Percentiles rank a stretch among this genome's conserved stretches.
Evolutionary conservation across 371 early-diverging fungal species (phyloP).

Genomic region (Choanephora cucurbitarum): DNA sequence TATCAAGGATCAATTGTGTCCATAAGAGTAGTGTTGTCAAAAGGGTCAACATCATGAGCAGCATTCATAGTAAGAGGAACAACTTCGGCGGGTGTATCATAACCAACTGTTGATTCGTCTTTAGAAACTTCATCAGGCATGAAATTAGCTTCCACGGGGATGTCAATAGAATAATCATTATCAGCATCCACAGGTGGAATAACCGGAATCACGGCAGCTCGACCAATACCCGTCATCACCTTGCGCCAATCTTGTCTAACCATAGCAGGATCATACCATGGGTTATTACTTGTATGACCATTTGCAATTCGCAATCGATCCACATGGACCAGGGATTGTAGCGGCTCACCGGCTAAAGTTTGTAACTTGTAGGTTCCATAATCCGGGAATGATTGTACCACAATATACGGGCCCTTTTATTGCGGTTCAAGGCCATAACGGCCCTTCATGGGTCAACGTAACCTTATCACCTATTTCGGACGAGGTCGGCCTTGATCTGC

Average conservation of each 20-base stretch:
- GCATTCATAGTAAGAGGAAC: too few species aligned
- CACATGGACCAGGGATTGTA: slow-evolving; percentile 9
- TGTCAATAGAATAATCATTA: not conserved
- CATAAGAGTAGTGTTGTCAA: too few species aligned
- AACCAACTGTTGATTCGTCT: too few species aligned
- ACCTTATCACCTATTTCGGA: slow-evolving; percentile 14
- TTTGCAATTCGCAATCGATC: slow-evolving; percentile 9
- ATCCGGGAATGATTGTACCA: not conserved
- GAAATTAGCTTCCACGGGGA: too few species aligned
- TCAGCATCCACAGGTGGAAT: not conserved
- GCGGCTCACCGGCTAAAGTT: slow-evolving; percentile 10
- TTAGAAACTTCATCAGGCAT: too few species aligned
- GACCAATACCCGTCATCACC: not conserved
- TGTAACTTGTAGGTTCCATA: slow-evolving; percentile 12
- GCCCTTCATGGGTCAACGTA: slow-evolving; percentile 1
- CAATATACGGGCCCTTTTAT: slow-evolving; percentile 12
- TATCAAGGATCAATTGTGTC: too few species aligned
- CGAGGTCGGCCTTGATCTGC: not conserved
- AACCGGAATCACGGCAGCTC: not conserved
- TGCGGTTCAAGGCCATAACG: slow-evolving; percentile 11
- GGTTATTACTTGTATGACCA: not conserved
- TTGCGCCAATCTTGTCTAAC: not conserved
- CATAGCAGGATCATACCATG: slow-evolving; percentile 14
- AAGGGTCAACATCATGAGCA: too few species aligned
- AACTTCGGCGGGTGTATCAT: too few species aligned